These are phyloP conservation scores for Cyclospora cayetanensis DNA, from an alignment of 169 alveolate genomes.

Conservation along the genomic window DNA sequence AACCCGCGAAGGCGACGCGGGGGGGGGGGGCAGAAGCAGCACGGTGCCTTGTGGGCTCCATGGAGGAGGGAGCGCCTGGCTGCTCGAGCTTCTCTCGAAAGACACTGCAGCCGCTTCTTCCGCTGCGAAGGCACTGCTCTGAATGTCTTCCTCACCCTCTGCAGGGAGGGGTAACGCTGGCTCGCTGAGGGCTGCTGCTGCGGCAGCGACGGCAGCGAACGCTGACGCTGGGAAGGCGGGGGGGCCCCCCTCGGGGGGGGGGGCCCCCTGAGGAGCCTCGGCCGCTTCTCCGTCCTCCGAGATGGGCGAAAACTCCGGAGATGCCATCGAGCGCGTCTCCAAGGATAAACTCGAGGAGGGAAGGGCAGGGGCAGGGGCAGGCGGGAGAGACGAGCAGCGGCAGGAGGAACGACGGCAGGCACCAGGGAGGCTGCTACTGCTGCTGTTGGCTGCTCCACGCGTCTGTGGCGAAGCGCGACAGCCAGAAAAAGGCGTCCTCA, in stretches of 20 bases:
- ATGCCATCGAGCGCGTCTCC: too few relatives aligned
- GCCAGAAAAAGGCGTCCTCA: too few relatives aligned
- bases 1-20: not conserved
- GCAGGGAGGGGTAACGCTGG: not conserved
- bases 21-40: not conserved
- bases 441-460: too few relatives aligned
- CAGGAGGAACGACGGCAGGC: not conserved
- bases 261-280: not conserved
- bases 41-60: not conserved
- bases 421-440: not conserved
- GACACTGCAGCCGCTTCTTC: not conserved
- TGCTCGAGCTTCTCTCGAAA: not conserved
- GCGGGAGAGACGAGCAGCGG: too few relatives aligned
- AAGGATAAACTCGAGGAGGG: too few relatives aligned
- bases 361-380: too few relatives aligned
- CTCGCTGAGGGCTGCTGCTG: slow-evolving; percentile 15
- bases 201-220: not conserved
- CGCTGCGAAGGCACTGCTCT: not conserved
- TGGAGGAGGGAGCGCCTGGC: not conserved
- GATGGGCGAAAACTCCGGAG: not conserved
- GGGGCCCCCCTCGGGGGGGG: not conserved
- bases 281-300: not conserved
- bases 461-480: too few relatives aligned
- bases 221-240: not conserved
- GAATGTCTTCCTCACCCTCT: not conserved